phyloP scores from a whole-genome alignment of 192 early-diverging fungal genomes.

The Mortierella claussenii region DNA sequence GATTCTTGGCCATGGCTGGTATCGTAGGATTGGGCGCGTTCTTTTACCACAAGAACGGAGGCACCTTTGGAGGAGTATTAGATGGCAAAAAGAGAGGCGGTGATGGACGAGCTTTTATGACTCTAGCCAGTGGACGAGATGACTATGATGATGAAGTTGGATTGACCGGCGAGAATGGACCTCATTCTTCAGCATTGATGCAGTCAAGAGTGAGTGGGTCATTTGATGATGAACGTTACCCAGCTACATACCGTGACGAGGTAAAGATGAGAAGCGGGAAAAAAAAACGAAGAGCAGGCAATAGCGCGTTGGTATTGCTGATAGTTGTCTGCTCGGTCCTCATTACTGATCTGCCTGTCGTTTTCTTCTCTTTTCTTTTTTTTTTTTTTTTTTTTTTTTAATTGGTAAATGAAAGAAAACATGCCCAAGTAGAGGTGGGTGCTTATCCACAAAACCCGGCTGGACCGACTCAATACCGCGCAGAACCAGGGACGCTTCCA shows the following conservation, averaged over 20 bases:
- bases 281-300: neutral
- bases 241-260: conserved; percentile 29
- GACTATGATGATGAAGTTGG: conserved; percentile 39
- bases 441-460: conserved; percentile 33
- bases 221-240: conserved; percentile 51
- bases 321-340: too few relatives aligned
- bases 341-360: too few relatives aligned
- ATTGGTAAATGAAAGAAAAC: conserved; percentile 7
- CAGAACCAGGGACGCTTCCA: conserved; percentile 20
- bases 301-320: neutral
- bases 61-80: neutral
- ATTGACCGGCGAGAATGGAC: conserved; percentile 45
- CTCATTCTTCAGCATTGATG: conserved; percentile 47
- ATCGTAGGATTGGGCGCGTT: conserved; percentile 14
- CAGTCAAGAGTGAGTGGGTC: conserved; percentile 39
- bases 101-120: conserved; percentile 32
- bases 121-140: conserved; percentile 18
- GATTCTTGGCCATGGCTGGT: conserved; percentile 13
- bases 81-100: conserved; percentile 8
- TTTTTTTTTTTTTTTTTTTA: conserved; percentile 3
- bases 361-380: conserved; percentile 1
- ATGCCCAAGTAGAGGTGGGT: conserved; percentile 27
- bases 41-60: conserved; percentile 16
- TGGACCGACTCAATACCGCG: conserved; percentile 23
- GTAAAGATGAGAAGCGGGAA: neutral